phyloP scores from a whole-genome alignment of 1,284 basidiomycete species.

The Leccinum glutinopallens region DNA sequence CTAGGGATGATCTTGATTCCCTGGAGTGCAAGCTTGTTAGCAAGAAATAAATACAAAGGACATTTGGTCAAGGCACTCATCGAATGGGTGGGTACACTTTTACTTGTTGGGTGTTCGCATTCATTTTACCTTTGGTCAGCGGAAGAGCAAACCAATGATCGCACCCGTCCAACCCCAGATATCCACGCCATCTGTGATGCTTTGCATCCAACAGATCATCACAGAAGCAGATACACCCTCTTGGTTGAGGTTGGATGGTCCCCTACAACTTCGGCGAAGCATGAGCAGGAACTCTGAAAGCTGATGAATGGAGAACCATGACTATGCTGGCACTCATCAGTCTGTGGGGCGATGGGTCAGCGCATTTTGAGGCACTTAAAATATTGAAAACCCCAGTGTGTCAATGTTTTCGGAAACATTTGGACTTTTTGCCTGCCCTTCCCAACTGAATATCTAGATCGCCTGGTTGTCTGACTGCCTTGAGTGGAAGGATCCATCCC shows the following conservation, averaged over 20 bases:
- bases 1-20: background rate
- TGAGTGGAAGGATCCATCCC: too few species aligned
- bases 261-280: background rate
- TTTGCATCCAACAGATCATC: background rate
- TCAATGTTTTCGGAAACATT: too few species aligned
- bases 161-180: background rate
- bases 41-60: background rate
- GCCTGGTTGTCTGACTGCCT: too few species aligned
- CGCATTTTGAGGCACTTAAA: background rate
- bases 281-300: background rate
- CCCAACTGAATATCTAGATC: too few species aligned
- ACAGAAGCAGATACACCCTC: background rate
- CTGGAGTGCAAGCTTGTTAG: background rate
- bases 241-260: background rate
- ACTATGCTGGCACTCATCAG: background rate
- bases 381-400: too few species aligned
- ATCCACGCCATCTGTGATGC: background rate
- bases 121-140: background rate
- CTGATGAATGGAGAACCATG: background rate
- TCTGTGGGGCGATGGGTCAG: background rate
- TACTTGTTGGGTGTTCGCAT: background rate
- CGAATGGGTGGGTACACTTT: background rate
- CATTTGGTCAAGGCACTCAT: background rate
- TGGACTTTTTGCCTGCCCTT: too few species aligned
- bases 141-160: background rate